Percentiles rank a stretch among this genome's conserved stretches.
These are phyloP conservation scores for Carex littledalei DNA, from an alignment of 176 grass and related monocot species.

Conservation along the genomic window DNA sequence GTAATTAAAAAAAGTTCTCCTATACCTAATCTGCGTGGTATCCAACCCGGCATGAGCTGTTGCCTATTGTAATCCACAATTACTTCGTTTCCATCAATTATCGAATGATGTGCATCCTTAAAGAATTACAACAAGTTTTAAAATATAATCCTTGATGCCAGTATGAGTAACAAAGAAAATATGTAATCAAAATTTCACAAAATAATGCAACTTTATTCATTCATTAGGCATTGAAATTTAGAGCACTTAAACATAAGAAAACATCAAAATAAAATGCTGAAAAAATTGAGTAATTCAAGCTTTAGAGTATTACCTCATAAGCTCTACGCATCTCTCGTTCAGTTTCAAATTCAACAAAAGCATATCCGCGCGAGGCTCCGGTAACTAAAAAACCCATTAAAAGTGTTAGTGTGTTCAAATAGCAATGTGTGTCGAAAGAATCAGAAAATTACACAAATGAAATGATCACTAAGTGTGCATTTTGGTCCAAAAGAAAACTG, in stretches of 20 bases:
- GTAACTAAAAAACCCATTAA: constrained; percentile 55
- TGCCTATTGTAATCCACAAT: constrained; percentile 93
- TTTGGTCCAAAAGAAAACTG: background rate
- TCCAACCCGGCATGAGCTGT: constrained; percentile 95
- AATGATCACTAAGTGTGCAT: background rate
- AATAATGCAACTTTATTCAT: background rate
- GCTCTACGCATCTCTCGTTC: constrained; percentile 70
- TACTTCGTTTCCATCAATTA: constrained; percentile 81
- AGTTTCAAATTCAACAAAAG: constrained; percentile 91
- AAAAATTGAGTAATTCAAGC: background rate
- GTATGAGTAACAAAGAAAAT: background rate
- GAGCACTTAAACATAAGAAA: background rate
- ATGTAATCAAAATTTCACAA: background rate
- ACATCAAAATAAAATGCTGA: background rate
- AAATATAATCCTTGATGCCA: background rate
- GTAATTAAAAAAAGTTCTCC: background rate
- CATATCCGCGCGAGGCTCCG: constrained; percentile 78
- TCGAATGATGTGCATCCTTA: constrained; percentile 79
- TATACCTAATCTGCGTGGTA: constrained; percentile 79
- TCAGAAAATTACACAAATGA: background rate
- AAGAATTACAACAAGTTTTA: constrained; percentile 1
- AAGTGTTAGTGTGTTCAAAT: background rate
- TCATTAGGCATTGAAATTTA: background rate
- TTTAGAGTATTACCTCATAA: constrained; percentile 47
- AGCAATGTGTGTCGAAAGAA: background rate